A percentile compares a stretch with the other conserved stretches of the same genome.
phyloP scores from a whole-genome alignment of 306 rosid species.

The Begonia loranthoides region DNA sequence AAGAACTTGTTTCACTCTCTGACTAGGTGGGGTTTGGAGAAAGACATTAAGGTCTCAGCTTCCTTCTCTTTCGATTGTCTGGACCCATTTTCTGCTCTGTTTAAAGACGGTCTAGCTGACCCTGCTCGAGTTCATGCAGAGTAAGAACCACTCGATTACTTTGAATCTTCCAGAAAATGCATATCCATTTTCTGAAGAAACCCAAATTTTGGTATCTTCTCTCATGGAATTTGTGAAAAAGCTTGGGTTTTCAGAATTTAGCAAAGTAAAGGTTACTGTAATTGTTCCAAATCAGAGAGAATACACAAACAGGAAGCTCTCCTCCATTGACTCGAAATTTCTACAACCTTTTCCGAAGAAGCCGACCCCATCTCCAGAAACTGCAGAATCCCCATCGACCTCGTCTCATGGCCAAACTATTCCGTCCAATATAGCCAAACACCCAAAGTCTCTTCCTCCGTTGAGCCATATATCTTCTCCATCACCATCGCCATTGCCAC shows the following conservation, averaged over 20 bases:
- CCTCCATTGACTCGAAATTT: constrained; percentile 15
- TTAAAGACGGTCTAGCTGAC: constrained; percentile 20
- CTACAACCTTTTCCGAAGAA: constrained; percentile 29
- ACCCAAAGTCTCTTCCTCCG: constrained; percentile 30
- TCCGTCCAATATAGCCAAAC: constrained; percentile 32
- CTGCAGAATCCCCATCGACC: constrained; percentile 41
- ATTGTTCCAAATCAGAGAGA: constrained; percentile 17
- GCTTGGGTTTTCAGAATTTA: constrained; percentile 33
- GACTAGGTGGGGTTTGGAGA: constrained; percentile 77
- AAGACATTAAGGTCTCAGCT: constrained; percentile 49
- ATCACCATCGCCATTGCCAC: constrained; percentile 35
- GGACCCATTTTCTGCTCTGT: constrained; percentile 11
- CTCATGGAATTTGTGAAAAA: constrained; percentile 38
- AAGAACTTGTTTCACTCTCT: constrained; percentile 63
- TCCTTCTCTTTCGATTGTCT: constrained; percentile 30
- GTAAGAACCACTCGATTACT: constrained; percentile 46
- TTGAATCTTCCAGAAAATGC: constrained; percentile 24
- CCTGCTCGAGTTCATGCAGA: constrained; percentile 31
- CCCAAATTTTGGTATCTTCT: constrained; percentile 24
- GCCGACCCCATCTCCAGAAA: constrained; percentile 47
- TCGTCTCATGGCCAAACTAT: constrained; percentile 25
- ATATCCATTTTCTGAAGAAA: constrained; percentile 25
- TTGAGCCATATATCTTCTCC: constrained; percentile 20
- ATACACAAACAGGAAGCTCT: constrained; percentile 40
- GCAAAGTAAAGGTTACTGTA: constrained; percentile 22